Base-by-base conservation (phyloP, 73 alveolate genomes). In the Symbiodinium natans region DNA sequence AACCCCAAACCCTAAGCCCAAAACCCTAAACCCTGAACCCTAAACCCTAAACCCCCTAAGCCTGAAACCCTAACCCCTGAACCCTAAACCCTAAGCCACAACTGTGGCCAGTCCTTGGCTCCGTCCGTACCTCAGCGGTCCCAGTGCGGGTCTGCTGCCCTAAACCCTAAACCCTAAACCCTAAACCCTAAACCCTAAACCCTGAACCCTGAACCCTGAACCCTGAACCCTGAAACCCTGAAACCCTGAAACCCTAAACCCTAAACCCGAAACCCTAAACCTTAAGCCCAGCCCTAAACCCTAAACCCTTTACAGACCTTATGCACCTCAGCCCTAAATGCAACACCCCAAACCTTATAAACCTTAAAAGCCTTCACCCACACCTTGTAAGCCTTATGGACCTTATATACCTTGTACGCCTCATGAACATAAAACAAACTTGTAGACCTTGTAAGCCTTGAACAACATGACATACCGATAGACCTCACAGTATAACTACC, bases 111-210 rank as follows among this genome's bases (percentile, higher is more conserved):
- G 48, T 40, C 93, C 93, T 85, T 85, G 93, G 39, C 93, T 85
- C 33, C 93, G 52, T 31, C 93, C 93, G 48, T 84, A 84, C 93
- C 93, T 84, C 34, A n/a, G 93, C 25, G 56, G 56, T 4, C 85
- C 42, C 41, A 0, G 11, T 25, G 41, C 31, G 82, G 38, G 40
- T 68, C 15, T 8, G 33, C 11, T 9, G 31, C 25, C 31, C 74
- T 59, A 59, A 59, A 5, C 31, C 77, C 77, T 59, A 59, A 48
- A 48, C 56, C 19, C 56, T 43, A 43, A 43, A 43, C 11, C 56
- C 56, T 43, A 43, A 43, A 43, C 56, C 56, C 56, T 8, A 43
- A 11, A 43, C 56, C 56, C 56, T 43, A 43, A 43, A 43, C 56
- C 56, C 56, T 43, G 56, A 43, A 43, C 6, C 6, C 56, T 11